A percentile compares a stretch with the other conserved stretches of the same genome.
Conservation (phyloP, 305 asterid species). For the Fraxinus dipetala region DNA sequence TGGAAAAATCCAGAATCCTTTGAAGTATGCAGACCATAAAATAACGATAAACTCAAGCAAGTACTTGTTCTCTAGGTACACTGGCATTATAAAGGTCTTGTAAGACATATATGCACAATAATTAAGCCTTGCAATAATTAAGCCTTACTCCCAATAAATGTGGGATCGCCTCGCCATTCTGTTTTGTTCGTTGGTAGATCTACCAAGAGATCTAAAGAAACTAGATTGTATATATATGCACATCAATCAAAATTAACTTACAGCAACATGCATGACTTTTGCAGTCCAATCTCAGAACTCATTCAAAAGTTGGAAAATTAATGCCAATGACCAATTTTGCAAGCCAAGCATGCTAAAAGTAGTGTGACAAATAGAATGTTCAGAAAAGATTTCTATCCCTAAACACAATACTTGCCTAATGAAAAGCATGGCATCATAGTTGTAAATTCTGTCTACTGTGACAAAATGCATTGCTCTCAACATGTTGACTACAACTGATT, state of each 20-base stretch:
- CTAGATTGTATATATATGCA: background rate
- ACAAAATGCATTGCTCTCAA: background rate
- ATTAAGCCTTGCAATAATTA: background rate
- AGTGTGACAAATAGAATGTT: background rate
- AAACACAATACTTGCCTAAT: background rate
- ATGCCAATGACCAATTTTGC: background rate
- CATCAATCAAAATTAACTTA: background rate
- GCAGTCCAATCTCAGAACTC: background rate
- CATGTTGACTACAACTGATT: background rate
- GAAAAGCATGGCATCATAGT: background rate
- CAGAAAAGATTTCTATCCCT: background rate
- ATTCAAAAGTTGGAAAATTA: background rate
- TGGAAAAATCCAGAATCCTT: background rate
- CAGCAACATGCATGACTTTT: background rate
- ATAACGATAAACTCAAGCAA: background rate
- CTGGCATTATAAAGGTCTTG: background rate
- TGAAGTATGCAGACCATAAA: background rate
- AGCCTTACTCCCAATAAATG: background rate
- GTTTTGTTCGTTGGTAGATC: background rate
- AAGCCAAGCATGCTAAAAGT: background rate
- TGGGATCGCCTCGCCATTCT: background rate
- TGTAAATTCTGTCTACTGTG: background rate
- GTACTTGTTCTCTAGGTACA: background rate
- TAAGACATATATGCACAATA: background rate
- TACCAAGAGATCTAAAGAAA: background rate